phyloP scores from a whole-genome alignment of 78 protist species.

The Chrysochromulina parva region DNA sequence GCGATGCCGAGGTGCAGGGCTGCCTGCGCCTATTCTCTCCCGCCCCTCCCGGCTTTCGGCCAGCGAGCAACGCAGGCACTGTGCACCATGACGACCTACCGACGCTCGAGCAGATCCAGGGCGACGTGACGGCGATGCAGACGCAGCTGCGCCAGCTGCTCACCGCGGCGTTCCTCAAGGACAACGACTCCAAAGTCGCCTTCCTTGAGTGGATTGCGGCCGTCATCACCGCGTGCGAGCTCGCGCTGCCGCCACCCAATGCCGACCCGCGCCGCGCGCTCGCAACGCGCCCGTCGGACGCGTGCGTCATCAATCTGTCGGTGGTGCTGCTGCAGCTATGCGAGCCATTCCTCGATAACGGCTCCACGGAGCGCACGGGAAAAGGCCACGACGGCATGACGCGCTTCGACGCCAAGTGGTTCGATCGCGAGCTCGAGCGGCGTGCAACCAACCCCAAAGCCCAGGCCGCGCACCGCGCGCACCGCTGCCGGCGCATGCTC shows the following conservation, averaged over 20 bases:
- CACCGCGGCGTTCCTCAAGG: not conserved
- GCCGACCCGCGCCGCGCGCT: not conserved
- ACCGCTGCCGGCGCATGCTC: not conserved
- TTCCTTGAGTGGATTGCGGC: not conserved
- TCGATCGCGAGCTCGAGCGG: not conserved
- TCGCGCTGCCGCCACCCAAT: not conserved
- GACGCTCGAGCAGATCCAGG: not conserved
- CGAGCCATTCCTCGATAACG: not conserved
- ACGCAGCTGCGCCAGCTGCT: not conserved
- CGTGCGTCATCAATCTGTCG: not conserved
- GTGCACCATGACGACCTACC: not conserved
- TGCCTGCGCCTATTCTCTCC: not conserved
- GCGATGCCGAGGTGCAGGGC: not conserved
- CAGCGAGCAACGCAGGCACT: not conserved
- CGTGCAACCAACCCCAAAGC: too few relatives aligned
- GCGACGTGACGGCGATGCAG: not conserved
- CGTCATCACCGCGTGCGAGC: not conserved
- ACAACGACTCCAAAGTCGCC: not conserved
- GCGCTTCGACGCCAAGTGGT: not conserved
- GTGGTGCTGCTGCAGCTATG: not conserved
- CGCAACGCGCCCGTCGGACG: not conserved
- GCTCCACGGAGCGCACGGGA: not conserved
- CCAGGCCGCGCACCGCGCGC: too few relatives aligned
- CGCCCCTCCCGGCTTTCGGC: not conserved
- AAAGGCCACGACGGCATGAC: conserved; percentile 4